phyloP scores from a whole-genome alignment of 352 stramenopile species.

The Globisporangium okanoganense region DNA sequence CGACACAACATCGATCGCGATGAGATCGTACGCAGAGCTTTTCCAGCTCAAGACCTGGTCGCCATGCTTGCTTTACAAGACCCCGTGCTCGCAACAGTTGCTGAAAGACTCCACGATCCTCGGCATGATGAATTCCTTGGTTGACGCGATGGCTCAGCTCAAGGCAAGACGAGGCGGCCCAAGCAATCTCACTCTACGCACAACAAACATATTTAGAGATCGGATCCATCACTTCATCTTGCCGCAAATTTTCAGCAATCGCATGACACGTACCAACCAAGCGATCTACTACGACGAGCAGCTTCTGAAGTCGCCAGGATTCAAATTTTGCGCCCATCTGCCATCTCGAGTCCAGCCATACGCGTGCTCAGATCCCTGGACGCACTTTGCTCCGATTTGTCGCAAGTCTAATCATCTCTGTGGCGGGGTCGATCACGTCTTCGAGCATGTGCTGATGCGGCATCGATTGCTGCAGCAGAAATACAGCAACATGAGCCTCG shows the following conservation, averaged over 20 bases:
- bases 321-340: not conserved
- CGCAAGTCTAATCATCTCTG: not conserved
- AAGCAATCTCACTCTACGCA: not conserved
- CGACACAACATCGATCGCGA: slow-evolving; percentile 20
- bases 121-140: slow-evolving; percentile 18
- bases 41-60: slow-evolving; percentile 12
- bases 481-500: not conserved
- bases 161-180: not conserved
- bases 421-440: not conserved
- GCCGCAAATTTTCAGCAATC: not conserved
- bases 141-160: slow-evolving; percentile 9
- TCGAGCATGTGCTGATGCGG: not conserved
- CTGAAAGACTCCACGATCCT: slow-evolving; percentile 1
- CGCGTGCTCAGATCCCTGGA: slow-evolving; percentile 9
- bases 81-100: not conserved
- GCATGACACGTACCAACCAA: not conserved
- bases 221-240: not conserved
- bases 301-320: not conserved
- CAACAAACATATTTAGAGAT: not conserved
- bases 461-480: not conserved
- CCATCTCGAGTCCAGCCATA: not conserved
- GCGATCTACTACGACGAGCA: not conserved
- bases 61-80: slow-evolving; percentile 20
- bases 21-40: slow-evolving; percentile 16
- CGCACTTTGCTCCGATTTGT: slow-evolving; percentile 1